These are phyloP conservation scores for Volvox reticuliferus DNA, from an alignment of 139 green algal species.

Conservation along the genomic window DNA sequence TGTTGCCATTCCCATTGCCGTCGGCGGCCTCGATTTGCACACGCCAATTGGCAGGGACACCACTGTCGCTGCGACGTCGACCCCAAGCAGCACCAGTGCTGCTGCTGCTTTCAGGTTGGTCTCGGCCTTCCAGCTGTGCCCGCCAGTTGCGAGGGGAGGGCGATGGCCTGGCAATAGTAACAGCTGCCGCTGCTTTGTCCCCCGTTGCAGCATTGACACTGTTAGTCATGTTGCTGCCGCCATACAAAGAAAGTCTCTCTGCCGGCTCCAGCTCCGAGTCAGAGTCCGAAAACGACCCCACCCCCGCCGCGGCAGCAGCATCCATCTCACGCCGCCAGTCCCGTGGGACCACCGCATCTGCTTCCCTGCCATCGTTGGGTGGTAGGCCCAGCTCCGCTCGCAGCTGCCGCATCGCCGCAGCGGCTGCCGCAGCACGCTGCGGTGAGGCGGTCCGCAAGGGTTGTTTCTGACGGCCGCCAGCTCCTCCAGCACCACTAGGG, in stretches of 20 bases:
- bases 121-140: background rate
- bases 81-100: background rate
- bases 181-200: too few species aligned
- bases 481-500: too few species aligned
- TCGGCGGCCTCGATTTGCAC: background rate
- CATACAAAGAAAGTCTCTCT: background rate
- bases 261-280: too few species aligned
- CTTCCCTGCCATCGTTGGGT: slow-evolving; percentile 3
- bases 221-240: background rate
- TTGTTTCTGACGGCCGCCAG: background rate
- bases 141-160: slow-evolving; percentile 30
- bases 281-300: background rate
- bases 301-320: background rate
- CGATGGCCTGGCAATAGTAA: too few species aligned
- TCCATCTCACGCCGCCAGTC: slow-evolving; percentile 34
- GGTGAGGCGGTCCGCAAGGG: background rate
- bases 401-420: slow-evolving; percentile 23
- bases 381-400: slow-evolving; percentile 1
- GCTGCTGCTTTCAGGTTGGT: background rate
- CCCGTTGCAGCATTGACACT: background rate
- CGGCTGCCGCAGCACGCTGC: background rate
- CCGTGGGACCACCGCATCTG: background rate
- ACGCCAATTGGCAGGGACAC: background rate
- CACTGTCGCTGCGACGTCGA: background rate
- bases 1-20: background rate